Evolutionary conservation across 352 stramenopile genomes (phyloP).

Genomic region (Pythium coloratum): DNA sequence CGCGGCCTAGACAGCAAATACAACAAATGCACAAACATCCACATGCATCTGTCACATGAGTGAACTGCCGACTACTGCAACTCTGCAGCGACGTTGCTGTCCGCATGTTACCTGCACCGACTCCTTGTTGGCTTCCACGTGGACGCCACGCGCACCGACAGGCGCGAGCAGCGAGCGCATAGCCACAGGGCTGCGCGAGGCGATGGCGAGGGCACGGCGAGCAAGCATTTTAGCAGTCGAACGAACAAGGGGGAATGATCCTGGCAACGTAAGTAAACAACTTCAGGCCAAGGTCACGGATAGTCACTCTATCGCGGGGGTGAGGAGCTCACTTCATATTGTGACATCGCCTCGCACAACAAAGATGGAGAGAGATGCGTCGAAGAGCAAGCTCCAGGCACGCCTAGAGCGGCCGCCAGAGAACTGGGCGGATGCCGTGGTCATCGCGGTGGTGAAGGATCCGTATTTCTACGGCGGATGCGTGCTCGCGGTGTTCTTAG

Average conservation of each 20-base stretch:
- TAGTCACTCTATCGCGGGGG: neutral
- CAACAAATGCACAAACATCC: neutral
- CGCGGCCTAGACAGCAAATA: slow-evolving; percentile 35
- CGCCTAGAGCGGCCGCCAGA: slow-evolving; percentile 50
- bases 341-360: neutral
- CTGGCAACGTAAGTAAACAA: neutral
- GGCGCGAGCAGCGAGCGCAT: slow-evolving; percentile 12
- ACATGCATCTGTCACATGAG: neutral
- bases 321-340: neutral
- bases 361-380: slow-evolving; percentile 6
- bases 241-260: slow-evolving; percentile 1
- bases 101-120: slow-evolving; percentile 50
- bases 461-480: slow-evolving; percentile 60
- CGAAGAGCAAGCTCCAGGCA: slow-evolving; percentile 18
- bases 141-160: slow-evolving; percentile 37
- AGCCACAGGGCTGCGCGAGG: slow-evolving; percentile 13
- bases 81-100: neutral
- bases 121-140: slow-evolving; percentile 59
- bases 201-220: slow-evolving; percentile 19
- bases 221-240: slow-evolving; percentile 19
- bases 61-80: slow-evolving; percentile 2
- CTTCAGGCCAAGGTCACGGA: neutral
- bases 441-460: slow-evolving; percentile 60
- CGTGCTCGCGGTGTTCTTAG: slow-evolving; percentile 41
- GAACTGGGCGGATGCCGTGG: slow-evolving; percentile 64